phyloP scores from a whole-genome alignment of 1,284 basidiomycete genomes.

The Naganishia sp. region DNA sequence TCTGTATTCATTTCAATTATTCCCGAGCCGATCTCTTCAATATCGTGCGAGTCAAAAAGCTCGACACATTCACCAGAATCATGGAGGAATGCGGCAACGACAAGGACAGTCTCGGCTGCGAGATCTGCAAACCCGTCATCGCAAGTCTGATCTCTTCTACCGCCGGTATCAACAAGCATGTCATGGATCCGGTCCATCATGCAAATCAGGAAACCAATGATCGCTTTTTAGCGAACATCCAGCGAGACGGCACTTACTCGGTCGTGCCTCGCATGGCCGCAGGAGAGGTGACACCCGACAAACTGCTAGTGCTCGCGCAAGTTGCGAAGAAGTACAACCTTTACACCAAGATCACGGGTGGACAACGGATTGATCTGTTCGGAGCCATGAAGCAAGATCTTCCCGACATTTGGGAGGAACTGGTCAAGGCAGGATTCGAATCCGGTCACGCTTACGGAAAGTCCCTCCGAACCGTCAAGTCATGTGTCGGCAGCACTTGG shows the following conservation, averaged over 20 bases:
- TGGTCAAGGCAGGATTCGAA: conserved; percentile 69
- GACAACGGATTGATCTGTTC: conserved; percentile 70
- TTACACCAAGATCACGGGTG: conserved; percentile 69
- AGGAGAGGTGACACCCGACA: conserved; percentile 64
- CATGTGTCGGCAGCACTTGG: conserved; percentile 64
- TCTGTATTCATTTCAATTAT: conserved; percentile 71
- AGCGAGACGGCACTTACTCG: conserved; percentile 71
- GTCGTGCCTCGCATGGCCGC: conserved; percentile 66
- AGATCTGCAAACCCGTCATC: conserved; percentile 71
- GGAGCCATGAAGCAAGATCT: conserved; percentile 73
- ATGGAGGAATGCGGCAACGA: conserved; percentile 61
- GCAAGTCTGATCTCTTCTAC: conserved; percentile 67
- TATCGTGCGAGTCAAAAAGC: conserved; percentile 67
- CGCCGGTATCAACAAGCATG: conserved; percentile 61
- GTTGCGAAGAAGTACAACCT: conserved; percentile 70
- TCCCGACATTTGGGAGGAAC: conserved; percentile 72
- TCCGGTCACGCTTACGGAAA: conserved; percentile 76
- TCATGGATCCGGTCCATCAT: conserved; percentile 67
- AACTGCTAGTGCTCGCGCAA: conserved; percentile 67
- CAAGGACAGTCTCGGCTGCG: conserved; percentile 65
- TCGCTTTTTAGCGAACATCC: conserved; percentile 71
- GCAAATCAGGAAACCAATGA: conserved; percentile 61
- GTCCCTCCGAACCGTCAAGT: conserved; percentile 62
- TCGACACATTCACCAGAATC: conserved; percentile 62
- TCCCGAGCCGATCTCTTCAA: conserved; percentile 69